Base-by-base conservation (phyloP, 441 rosid species). In the Eruca vesicaria region DNA sequence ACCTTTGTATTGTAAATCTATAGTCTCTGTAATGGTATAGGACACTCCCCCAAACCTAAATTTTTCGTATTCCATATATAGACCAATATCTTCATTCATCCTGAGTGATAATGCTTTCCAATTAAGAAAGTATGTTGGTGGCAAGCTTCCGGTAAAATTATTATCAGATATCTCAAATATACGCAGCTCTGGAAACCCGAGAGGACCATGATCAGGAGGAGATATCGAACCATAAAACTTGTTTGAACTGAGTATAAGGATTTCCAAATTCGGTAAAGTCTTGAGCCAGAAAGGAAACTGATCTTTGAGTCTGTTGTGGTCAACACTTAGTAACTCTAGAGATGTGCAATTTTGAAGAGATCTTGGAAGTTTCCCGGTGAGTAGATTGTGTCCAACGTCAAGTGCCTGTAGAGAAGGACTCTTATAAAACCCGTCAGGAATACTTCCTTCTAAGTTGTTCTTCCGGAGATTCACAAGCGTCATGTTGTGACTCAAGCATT, bases 271-370 rank as follows among this genome's bases (percentile, higher is more conserved):
- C 2, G 67, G 75, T 52, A 78, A 33, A 36, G 66, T 23, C 63
- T 84, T 85, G 69, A 85, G 59, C 87, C 71, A 74, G 56, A 88
- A 89, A 28, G 93, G 96, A 76, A 83, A 90, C 1, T 0, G 0
- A 16, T 84, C 96, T 2, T 16, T 14, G 2, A 90, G 71, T 14
- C 3, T 56, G 66, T 90, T 90, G 72, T 75, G 80, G 2, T 90
- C 89, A 0, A 88, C 14, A 19, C 69, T 70, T 6, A 92, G 55
- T 23, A 88, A 80, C 72, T 80, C 82, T 5, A 87, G 29, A 0
- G 20, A 0, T 15, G 11, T 45, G 78, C 94, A 92, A 5, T 70
- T 83, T 0, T 18, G 57, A 5, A 88, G 45, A 48, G 92, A 86
- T 38, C 14, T 48, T 2, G 95, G 93, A 7, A 90, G 2, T 66